These are phyloP conservation scores for Russula dissimulans DNA, from an alignment of 768 basidiomycete genomes.

Conservation along the genomic window DNA sequence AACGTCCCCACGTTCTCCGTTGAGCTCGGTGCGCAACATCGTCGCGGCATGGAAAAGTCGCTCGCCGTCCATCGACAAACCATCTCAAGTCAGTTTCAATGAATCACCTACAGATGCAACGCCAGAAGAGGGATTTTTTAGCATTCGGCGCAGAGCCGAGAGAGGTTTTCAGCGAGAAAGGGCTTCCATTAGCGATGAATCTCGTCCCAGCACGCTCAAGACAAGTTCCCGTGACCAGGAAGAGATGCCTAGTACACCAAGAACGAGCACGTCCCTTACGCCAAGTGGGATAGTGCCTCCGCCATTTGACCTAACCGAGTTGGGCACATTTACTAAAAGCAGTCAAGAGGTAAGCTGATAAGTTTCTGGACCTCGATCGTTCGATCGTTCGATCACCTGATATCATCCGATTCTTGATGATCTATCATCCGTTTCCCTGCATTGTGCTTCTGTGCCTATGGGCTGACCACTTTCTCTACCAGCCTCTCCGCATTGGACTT, in stretches of 20 bases:
- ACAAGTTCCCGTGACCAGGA: constrained; percentile 7
- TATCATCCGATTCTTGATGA: neutral
- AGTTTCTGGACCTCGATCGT: neutral
- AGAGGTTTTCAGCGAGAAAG: constrained; percentile 25
- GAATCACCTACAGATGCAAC: constrained; percentile 5
- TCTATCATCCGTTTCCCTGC: neutral
- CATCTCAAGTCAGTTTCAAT: constrained; percentile 10
- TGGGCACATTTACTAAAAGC: constrained; percentile 34
- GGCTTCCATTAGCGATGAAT: constrained; percentile 9
- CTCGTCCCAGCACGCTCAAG: neutral
- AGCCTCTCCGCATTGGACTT: constrained; percentile 81
- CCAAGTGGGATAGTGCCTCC: constrained; percentile 33
- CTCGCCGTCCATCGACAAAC: constrained; percentile 35
- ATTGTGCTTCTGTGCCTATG: constrained; percentile 5
- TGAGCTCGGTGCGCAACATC: constrained; percentile 68
- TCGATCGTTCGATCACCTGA: constrained; percentile 2
- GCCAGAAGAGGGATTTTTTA: constrained; percentile 40
- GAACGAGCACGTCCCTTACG: constrained; percentile 20
- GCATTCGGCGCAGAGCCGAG: constrained; percentile 38
- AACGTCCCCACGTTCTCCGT: constrained; percentile 55
- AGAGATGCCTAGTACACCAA: constrained; percentile 24
- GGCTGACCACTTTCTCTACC: constrained; percentile 14
- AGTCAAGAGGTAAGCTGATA: constrained; percentile 39
- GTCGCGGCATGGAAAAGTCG: constrained; percentile 76
- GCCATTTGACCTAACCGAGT: constrained; percentile 39